Conservation (phyloP, 176 grass and related monocot species). For the Oryza meridionalis region DNA sequence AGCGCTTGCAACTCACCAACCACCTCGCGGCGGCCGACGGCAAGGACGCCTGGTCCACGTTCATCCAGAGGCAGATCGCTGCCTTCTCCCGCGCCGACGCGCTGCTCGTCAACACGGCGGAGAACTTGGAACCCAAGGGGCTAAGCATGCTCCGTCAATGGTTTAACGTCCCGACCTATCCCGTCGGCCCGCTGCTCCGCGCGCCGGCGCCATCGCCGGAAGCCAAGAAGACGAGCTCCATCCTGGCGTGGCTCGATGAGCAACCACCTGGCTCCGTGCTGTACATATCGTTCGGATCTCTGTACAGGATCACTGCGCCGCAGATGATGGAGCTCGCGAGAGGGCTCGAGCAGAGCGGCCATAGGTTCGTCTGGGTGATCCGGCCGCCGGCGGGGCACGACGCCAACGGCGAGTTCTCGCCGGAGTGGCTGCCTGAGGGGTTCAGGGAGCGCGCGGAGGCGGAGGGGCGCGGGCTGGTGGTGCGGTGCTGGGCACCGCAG, state of each 20-base stretch:
- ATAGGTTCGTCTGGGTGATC: constrained; percentile 45
- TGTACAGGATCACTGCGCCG: constrained; percentile 1
- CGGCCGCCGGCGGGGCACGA: background rate
- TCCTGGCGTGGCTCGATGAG: constrained; percentile 38
- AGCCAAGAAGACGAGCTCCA: background rate
- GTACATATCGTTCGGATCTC: constrained; percentile 53
- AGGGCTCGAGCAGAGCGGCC: constrained; percentile 18
- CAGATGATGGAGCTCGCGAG: constrained; percentile 30
- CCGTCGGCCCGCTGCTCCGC: constrained; percentile 7
- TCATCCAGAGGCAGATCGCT: constrained; percentile 30
- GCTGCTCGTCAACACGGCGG: constrained; percentile 42
- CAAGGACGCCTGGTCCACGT: background rate
- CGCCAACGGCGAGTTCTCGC: background rate
- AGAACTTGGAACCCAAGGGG: constrained; percentile 43
- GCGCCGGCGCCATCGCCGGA: background rate
- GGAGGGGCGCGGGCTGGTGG: constrained; percentile 3
- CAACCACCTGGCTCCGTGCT: constrained; percentile 26
- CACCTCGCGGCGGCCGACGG: constrained; percentile 22
- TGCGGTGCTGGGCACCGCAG: constrained; percentile 47
- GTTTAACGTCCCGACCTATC: constrained; percentile 12
- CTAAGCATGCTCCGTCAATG: constrained; percentile 28
- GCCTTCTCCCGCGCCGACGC: background rate
- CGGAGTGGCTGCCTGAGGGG: background rate
- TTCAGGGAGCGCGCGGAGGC: background rate
- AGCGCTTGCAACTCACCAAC: constrained; percentile 42